Percentiles rank a stretch among this genome's conserved stretches.
Conservation (phyloP, 768 basidiomycete genomes). For the Leccinum incarnatum region DNA sequence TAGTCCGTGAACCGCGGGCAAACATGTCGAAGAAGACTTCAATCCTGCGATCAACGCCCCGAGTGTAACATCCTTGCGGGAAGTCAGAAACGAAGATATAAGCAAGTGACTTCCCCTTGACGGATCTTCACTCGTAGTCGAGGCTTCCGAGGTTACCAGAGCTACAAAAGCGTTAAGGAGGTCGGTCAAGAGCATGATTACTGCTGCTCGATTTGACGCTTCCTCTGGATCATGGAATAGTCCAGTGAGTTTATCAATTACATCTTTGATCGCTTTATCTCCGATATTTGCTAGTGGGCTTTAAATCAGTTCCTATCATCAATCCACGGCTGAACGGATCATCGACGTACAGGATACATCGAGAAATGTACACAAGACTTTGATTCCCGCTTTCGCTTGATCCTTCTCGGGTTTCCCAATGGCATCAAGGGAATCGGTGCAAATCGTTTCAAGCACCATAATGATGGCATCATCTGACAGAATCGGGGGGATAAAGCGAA, state of each 20-base stretch:
- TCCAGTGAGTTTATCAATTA: conserved; percentile 70
- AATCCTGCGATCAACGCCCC: conserved; percentile 61
- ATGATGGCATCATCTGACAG: conserved; percentile 37
- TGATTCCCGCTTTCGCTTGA: conserved; percentile 85
- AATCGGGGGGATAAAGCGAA: conserved; percentile 65
- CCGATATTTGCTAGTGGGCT: conserved; percentile 59
- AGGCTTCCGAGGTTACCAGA: not conserved
- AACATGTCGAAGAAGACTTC: conserved; percentile 47
- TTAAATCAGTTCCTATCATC: conserved; percentile 3
- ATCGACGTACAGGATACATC: conserved; percentile 67
- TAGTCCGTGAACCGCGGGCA: conserved; percentile 63
- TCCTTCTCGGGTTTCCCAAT: conserved; percentile 91
- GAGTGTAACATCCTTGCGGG: conserved; percentile 76
- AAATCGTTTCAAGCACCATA: conserved; percentile 70
- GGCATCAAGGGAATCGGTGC: conserved; percentile 75
- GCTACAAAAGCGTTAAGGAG: conserved; percentile 48
- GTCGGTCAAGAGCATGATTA: conserved; percentile 66
- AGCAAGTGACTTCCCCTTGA: conserved; percentile 30
- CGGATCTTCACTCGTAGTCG: not conserved
- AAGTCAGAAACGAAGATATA: conserved; percentile 41
- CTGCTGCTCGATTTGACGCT: conserved; percentile 58
- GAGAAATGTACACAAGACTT: conserved; percentile 75
- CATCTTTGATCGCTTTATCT: conserved; percentile 62
- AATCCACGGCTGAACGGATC: not conserved
- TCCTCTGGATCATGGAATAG: conserved; percentile 76